A percentile compares a stretch with the other conserved stretches of the same genome.
These are phyloP conservation scores for Lippia alba DNA, from an alignment of 305 asterid species.

Conservation along the genomic window DNA sequence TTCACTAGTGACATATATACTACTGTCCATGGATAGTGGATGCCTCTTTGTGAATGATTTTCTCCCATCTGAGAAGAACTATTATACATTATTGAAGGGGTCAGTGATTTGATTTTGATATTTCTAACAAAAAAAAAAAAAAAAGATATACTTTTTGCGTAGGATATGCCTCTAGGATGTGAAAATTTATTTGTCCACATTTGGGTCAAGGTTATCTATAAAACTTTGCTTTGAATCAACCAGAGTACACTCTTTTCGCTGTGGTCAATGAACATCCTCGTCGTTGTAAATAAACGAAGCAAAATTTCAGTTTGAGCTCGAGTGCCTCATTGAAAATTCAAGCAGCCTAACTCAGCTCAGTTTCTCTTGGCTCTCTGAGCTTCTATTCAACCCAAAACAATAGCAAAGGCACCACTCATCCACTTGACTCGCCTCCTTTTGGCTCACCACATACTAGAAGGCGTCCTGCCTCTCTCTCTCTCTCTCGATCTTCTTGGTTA, in stretches of 20 bases:
- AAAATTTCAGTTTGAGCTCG: not conserved
- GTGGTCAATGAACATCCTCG: not conserved
- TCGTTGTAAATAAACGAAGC: not conserved
- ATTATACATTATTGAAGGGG: constrained; percentile 3
- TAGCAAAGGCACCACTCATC: too few relatives aligned
- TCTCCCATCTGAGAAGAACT: not conserved
- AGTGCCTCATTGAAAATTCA: too few relatives aligned
- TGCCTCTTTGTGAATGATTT: not conserved
- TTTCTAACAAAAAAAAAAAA: not conserved
- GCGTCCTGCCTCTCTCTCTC: too few relatives aligned
- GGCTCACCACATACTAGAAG: too few relatives aligned
- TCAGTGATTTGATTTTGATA: not conserved
- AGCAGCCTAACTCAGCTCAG: too few relatives aligned
- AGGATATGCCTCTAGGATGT: not conserved
- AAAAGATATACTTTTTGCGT: not conserved
- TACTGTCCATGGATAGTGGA: not conserved
- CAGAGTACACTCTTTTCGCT: not conserved
- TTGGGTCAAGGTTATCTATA: not conserved
- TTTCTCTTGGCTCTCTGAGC: not conserved
- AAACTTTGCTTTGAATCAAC: not conserved
- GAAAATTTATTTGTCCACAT: not conserved
- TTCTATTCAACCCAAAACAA: too few relatives aligned
- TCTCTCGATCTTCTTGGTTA: too few relatives aligned
- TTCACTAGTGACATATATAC: not conserved
- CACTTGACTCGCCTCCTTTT: too few relatives aligned